Base-by-base conservation (phyloP, 768 basidiomycete genomes). In the Lactarius hatsudake region DNA sequence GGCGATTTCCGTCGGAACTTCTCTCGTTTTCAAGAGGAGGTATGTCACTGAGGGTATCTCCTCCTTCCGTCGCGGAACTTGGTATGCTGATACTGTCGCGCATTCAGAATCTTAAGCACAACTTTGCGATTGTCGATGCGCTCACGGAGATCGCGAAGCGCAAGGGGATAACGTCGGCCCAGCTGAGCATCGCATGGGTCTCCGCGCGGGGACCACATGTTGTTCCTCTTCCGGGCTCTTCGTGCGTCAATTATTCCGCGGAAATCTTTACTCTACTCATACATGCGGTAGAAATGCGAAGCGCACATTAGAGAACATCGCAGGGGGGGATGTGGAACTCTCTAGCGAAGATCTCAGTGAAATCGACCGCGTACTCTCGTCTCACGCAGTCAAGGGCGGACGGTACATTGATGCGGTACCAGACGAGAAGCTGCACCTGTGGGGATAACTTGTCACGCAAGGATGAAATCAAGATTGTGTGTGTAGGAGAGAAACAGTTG, bases 151-250 rank as follows among this genome's bases (percentile, higher is more conserved):
- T 84, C 36, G 82, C 82, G 1, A 68, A 74, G 58, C 77, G 75
- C 71, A 82, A 81, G 73, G 77, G 77, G 6, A 72, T 83, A 38
- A 78, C 81, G 0, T 73, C 80, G 5, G 79, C 76, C 0, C 78
- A 79, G 69, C 74, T 81, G 17, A 73, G 73, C 68, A 74, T 81
- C 40, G 79, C 79, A 1, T 81, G 80, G 80, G 79, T 81, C 3
- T 58, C 56, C 30, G 71, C 76, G 7, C 75, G 75, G 7, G 79
- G 79, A 18, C 54, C 61, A 7, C 76, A 81, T 71, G 77, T 81
- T 26, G 76, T 85, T 63, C 82, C 83, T 4, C 77, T 85, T 23
- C 83, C 83, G 0, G 83, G 83, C 0, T 79, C 79, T 20, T 79
- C 78, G 79, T 80, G 62, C 56, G 77, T 74, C 64, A 30, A 26